Percentiles rank a stretch among this genome's conserved stretches.
These are phyloP conservation scores for Camelina neglecta DNA, from an alignment of 345 rosid species.

Conservation along the genomic window DNA sequence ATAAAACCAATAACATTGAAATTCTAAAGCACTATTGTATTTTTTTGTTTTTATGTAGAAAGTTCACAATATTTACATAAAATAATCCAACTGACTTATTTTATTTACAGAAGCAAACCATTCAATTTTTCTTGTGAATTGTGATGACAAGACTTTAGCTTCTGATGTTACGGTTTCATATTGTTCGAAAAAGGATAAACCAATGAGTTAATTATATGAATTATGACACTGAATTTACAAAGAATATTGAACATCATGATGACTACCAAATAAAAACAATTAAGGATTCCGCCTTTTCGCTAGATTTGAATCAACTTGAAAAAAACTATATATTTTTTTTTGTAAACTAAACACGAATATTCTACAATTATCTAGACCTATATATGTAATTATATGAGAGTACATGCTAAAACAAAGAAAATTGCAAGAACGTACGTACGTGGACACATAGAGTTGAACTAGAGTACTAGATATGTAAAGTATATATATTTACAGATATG, in stretches of 20 bases:
- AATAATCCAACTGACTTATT: not conserved
- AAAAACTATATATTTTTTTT: too few species aligned
- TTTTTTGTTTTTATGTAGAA: too few species aligned
- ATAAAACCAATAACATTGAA: not conserved
- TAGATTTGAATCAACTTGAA: too few species aligned
- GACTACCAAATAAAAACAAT: too few species aligned
- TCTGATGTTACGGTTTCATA: not conserved
- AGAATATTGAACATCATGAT: too few species aligned
- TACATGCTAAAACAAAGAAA: not conserved
- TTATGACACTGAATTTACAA: too few species aligned
- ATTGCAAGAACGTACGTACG: not conserved
- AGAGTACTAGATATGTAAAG: not conserved
- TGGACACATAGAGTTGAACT: not conserved
- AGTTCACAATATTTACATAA: not conserved
- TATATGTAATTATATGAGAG: too few species aligned
- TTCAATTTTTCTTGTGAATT: too few species aligned
- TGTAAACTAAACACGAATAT: not conserved
- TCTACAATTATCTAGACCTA: not conserved
- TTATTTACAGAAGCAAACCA: too few species aligned
- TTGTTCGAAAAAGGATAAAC: not conserved
- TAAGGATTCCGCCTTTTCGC: too few species aligned
- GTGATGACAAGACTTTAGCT: too few species aligned
- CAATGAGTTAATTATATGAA: not conserved
- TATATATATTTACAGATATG: not conserved
- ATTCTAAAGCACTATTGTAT: too few species aligned